Percentiles rank a stretch among this genome's conserved stretches.
Evolutionary conservation across 83 land plant genomes (phyloP).

Genomic region (Isoetes engelmannii): DNA sequence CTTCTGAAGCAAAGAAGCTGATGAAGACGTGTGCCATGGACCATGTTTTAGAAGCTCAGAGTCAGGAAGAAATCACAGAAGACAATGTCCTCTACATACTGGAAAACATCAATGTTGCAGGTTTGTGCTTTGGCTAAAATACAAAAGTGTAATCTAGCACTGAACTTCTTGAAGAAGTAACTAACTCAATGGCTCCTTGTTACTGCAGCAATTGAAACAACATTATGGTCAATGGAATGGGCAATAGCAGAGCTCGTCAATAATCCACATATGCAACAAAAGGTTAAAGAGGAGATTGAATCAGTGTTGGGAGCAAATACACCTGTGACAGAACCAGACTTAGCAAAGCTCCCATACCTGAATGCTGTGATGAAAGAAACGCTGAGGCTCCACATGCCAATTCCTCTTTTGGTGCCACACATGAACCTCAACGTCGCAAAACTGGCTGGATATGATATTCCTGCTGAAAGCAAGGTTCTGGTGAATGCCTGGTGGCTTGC

Average conservation of each 20-base stretch:
- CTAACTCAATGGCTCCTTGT: background rate
- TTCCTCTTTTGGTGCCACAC: constrained; percentile 78
- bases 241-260: constrained; percentile 63
- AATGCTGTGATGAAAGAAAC: constrained; percentile 72
- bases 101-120: constrained; percentile 20
- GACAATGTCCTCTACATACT: constrained; percentile 23
- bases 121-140: background rate
- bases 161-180: background rate
- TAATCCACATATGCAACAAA: constrained; percentile 55
- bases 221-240: constrained; percentile 70
- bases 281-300: constrained; percentile 51
- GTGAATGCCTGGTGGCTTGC: constrained; percentile 85
- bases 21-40: constrained; percentile 25
- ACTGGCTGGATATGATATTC: constrained; percentile 66
- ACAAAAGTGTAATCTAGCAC: background rate
- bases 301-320: constrained; percentile 47
- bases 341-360: constrained; percentile 50
- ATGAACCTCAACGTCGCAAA: constrained; percentile 79
- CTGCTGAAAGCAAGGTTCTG: constrained; percentile 72
- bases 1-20: constrained; percentile 33
- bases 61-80: constrained; percentile 18
- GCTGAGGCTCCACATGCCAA: constrained; percentile 70
- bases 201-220: constrained; percentile 59
- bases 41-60: constrained; percentile 14
- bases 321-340: constrained; percentile 57